These are phyloP conservation scores for Candida sojae DNA, from an alignment of 1,139 yeast species.

Conservation along the genomic window DNA sequence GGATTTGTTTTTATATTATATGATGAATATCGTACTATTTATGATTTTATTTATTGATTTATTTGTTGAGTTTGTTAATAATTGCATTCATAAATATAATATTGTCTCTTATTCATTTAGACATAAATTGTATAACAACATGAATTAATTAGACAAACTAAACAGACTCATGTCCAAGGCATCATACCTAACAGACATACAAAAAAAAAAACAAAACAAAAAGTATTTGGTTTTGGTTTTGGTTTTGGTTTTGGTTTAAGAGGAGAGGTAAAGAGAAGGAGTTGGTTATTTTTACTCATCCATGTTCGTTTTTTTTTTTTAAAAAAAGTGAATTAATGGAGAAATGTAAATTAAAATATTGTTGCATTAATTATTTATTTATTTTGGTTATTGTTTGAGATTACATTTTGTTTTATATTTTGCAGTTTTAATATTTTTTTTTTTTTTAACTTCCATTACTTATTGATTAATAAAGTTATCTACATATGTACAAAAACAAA, in stretches of 20 bases:
- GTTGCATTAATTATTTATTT: neutral
- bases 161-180: neutral
- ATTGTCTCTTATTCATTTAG: conserved; percentile 15
- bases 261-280: neutral
- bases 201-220: too few relatives aligned
- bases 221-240: neutral
- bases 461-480: too few relatives aligned
- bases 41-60: conserved; percentile 13
- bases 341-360: neutral
- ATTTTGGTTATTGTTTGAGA: conserved; percentile 1
- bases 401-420: neutral
- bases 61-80: conserved; percentile 12
- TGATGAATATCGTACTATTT: conserved; percentile 14
- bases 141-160: conserved; percentile 10
- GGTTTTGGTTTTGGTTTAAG: neutral
- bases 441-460: neutral
- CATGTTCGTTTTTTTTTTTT: neutral
- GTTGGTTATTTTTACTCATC: too few relatives aligned
- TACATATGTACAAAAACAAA: too few relatives aligned
- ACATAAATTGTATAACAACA: conserved; percentile 18
- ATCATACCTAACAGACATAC: too few relatives aligned
- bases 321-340: neutral
- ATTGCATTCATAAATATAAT: conserved; percentile 15
- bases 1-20: conserved; percentile 13
- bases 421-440: neutral